phyloP scores from a whole-genome alignment of 441 rosid genomes.

The Monsonia emarginata region DNA sequence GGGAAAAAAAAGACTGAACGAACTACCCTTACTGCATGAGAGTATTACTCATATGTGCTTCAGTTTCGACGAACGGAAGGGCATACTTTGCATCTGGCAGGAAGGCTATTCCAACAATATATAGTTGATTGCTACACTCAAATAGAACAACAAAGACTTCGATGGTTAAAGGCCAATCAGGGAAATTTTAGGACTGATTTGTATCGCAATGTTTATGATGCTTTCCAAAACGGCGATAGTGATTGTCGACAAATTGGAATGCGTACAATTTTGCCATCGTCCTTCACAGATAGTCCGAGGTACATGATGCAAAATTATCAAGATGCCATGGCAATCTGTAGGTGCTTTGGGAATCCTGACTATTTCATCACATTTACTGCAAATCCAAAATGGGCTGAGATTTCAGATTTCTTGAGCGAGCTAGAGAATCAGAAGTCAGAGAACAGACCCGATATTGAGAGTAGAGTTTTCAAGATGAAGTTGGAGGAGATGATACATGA shows the following conservation, averaged over 20 bases:
- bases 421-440: not conserved
- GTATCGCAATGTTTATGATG: not conserved
- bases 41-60: not conserved
- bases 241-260: not conserved
- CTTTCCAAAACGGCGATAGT: not conserved
- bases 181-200: not conserved
- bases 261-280: not conserved
- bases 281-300: not conserved
- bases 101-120: not conserved
- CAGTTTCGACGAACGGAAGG: not conserved
- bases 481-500: not conserved
- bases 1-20: not conserved
- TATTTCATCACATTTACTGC: constrained; percentile 1
- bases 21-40: not conserved
- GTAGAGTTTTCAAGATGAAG: not conserved
- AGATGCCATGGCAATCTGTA: constrained; percentile 9
- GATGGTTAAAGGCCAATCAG: not conserved
- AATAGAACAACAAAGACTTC: not conserved
- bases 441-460: not conserved
- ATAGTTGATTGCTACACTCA: not conserved
- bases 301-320: not conserved
- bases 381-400: not conserved
- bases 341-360: not conserved
- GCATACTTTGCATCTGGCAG: not conserved
- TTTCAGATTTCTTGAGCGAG: not conserved